Evolutionary conservation across 2,329 filamentous ascomycete species (phyloP), one percentile per base, ranked within the genome.

Genomic region (Aspergillus sp.): DNA sequence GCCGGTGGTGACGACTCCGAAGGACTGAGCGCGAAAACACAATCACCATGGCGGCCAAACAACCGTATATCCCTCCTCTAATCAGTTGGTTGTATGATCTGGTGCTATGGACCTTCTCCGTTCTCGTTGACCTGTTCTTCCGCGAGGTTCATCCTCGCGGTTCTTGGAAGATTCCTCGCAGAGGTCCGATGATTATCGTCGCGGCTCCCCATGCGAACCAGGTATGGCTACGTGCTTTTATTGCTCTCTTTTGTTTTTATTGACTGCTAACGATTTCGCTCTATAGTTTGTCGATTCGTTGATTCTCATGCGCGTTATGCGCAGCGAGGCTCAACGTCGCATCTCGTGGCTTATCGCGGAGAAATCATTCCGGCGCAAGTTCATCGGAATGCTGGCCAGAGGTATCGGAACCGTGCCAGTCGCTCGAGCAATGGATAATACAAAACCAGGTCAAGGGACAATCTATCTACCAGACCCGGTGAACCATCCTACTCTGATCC

Each of bases 181-280:
- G 82, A 53, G 93, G 90, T 0, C 90, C 93, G 1, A 82, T 98
- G 53, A 88, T 98, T 50, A 93, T 98, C 62, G 93, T 98, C 57
- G 93, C 90, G 41, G 93, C 91, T 47, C 93, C 93, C 56, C 93
- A 98, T 76, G 91, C 91, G 51, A 98, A 98, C 68, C 89, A 93
- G 80, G 86, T 89, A 72, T 51, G 77, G 20, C 6, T 41, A 19
- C 17, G 5, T 17, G 19, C 9, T 38, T 41, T 6, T 69, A 10
- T n/a, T 17, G 30, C 9, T 32, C 7, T 17, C 12, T 12, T 43
- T 7, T 15, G 12, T 10, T 20, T 9, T 25, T 5, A 10, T 30
- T 2, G 13, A 32, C 25, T 47, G 45, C 55, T 59, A 23, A 55
- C 37, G 41, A 12, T 33, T 41, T 37, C 13, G 43, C 7, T 22